Base-by-base conservation (phyloP, 2,329 filamentous ascomycete species). In the Dactylella cylindrospora region DNA sequence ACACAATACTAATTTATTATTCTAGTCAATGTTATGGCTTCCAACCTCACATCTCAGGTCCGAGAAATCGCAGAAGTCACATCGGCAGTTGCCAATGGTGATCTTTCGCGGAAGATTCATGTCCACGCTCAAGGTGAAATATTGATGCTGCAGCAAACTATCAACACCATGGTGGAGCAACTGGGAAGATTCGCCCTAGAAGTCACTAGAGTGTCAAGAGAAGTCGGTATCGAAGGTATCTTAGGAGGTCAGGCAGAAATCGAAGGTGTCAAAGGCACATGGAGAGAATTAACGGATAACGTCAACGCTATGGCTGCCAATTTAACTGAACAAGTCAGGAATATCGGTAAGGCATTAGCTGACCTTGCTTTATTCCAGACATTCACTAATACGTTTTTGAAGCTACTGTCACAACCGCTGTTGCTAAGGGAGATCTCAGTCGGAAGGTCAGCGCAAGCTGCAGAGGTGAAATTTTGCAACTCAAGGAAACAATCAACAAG, bases 401-500 rank as follows among this genome's bases (percentile, higher is more conserved):
- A 64, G 59, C 68, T 51, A 84, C 78, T 52, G 84, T 85, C 66
- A 84, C 84, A 66, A 85, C 83, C 43, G 82, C 83, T 28, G 83
- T 85, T 55, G 83, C 83, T 65, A 83, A 83, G 73, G 91, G 91
- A 75, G 93, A 98, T 73, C 79, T 98, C 69, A 96, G 90, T 44
- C 91, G 95, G 74, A 96, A 96, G 74, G 91, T 98, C 31, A 89
- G 95, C 73, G 90, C 90, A 64, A 89, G 88, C 70, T 91, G 87
- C 75, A 86, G 84, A 76, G 94, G 86, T 74, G 93, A 91, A 79
- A 97, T 90, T 70, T 86, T 84, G 71, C 89, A 88, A 76, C 85
- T 98, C 71, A 98, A 98, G 75, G 90, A 90, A 61, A 97, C 93
- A 39, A 98, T 97, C 78, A 98, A 98, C 75, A 93, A 88, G 72